Percentiles rank a stretch among this genome's conserved stretches.
phyloP scores from a whole-genome alignment of 75 land plant species.

The Chamaecyparis obtusa region DNA sequence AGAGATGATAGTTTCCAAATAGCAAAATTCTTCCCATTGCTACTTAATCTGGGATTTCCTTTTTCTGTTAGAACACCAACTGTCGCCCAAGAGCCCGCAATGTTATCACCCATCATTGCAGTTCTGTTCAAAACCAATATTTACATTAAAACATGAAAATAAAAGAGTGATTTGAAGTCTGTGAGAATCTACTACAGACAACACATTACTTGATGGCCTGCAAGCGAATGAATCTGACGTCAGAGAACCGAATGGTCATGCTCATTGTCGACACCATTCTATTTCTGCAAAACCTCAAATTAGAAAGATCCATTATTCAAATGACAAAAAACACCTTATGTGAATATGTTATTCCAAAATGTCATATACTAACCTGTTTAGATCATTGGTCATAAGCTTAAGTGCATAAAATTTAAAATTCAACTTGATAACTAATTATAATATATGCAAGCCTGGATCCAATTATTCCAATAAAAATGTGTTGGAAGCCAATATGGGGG shows the following conservation, averaged over 20 bases:
- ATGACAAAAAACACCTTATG: not conserved
- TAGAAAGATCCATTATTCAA: not conserved
- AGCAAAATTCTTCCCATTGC: slow-evolving; percentile 69
- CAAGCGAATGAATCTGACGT: slow-evolving; percentile 70
- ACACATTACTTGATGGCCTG: slow-evolving; percentile 61
- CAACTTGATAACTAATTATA: not conserved
- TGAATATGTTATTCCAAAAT: slow-evolving; percentile 2
- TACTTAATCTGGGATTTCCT: slow-evolving; percentile 64
- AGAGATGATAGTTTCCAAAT: slow-evolving; percentile 86
- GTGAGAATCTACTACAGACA: not conserved
- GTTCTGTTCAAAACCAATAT: slow-evolving; percentile 19
- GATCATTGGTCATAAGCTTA: not conserved
- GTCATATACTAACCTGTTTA: slow-evolving; percentile 1
- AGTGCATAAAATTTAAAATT: not conserved
- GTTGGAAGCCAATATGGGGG: not conserved
- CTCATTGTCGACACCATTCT: slow-evolving; percentile 38
- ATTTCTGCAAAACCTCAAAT: slow-evolving; percentile 43
- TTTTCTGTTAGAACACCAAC: slow-evolving; percentile 82
- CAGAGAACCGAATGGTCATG: slow-evolving; percentile 61
- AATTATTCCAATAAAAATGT: not conserved
- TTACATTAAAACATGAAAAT: not conserved
- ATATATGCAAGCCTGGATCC: not conserved
- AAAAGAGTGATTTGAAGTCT: not conserved
- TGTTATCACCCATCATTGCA: slow-evolving; percentile 40
- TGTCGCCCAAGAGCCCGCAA: slow-evolving; percentile 76